These are phyloP conservation scores for Escovopsis weberi DNA, from an alignment of 2,329 filamentous ascomycete genomes.

Conservation along the genomic window DNA sequence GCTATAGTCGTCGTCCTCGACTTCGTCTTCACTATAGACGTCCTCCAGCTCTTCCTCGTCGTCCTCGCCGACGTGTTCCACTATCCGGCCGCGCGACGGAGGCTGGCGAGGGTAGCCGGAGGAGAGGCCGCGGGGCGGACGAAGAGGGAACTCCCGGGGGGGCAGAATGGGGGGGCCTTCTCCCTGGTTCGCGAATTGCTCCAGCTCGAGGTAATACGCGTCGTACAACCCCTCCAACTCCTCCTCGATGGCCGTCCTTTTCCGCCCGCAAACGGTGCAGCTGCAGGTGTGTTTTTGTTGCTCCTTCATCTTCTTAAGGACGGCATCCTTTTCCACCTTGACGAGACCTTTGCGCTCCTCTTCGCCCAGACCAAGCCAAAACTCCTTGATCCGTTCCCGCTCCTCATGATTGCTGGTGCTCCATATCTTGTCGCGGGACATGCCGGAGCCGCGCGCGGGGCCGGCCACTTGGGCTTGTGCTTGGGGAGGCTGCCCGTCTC, in stretches of 20 bases:
- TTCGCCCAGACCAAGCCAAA: slow-evolving; percentile 90
- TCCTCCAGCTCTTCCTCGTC: slow-evolving; percentile 41
- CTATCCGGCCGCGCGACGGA: slow-evolving; percentile 60
- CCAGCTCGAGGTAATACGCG: slow-evolving; percentile 94
- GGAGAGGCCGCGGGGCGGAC: slow-evolving; percentile 43
- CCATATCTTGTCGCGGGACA: slow-evolving; percentile 82
- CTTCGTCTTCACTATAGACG: slow-evolving; percentile 35
- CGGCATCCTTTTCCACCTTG: slow-evolving; percentile 97
- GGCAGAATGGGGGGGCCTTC: slow-evolving; percentile 42
- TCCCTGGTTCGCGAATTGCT: slow-evolving; percentile 86
- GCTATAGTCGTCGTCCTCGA: slow-evolving; percentile 45
- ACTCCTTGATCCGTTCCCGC: slow-evolving; percentile 92
- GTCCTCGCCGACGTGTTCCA: slow-evolving; percentile 46
- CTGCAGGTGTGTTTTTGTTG: slow-evolving; percentile 99
- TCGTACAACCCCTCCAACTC: slow-evolving; percentile 96
- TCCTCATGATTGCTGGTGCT: slow-evolving; percentile 91
- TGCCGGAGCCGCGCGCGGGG: slow-evolving; percentile 23
- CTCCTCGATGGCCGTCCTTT: slow-evolving; percentile 93
- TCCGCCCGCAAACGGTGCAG: slow-evolving; percentile 91
- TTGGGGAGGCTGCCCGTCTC: not conserved
- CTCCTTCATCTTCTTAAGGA: slow-evolving; percentile 98
- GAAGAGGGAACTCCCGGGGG: slow-evolving; percentile 46
- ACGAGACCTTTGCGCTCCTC: slow-evolving; percentile 89
- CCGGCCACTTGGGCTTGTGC: slow-evolving; percentile 12
- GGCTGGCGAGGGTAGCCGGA: slow-evolving; percentile 49